A percentile compares a stretch with the other conserved stretches of the same genome.
Evolutionary conservation across 2,329 filamentous ascomycete genomes (phyloP).

Genomic region (Ophiostoma angusticollis): DNA sequence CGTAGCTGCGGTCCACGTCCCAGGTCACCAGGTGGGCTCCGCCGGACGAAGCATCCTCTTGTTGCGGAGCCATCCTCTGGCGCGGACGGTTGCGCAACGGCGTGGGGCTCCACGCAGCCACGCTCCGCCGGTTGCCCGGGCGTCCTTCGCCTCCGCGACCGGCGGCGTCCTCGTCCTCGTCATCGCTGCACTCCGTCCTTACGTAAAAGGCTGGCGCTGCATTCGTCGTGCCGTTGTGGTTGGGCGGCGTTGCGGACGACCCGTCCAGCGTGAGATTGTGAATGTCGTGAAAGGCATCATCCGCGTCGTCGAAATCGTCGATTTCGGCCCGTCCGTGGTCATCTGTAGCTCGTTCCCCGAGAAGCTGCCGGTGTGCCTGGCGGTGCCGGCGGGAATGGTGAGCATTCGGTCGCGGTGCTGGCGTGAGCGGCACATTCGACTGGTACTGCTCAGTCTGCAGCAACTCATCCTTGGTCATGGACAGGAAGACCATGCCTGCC

Average conservation of each 20-base stretch:
- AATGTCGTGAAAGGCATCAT: slow-evolving; percentile 14
- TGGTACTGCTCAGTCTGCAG: slow-evolving; percentile 62
- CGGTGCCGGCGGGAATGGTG: background rate
- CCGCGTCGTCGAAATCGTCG: slow-evolving; percentile 20
- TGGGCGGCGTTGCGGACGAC: slow-evolving; percentile 41
- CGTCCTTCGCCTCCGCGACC: background rate
- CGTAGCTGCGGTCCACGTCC: background rate
- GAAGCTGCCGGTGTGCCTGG: background rate
- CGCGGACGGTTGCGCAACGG: slow-evolving; percentile 5
- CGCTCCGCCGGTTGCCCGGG: background rate
- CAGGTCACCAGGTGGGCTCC: slow-evolving; percentile 3
- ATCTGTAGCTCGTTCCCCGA: background rate
- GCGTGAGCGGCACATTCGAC: no score
- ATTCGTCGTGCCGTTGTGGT: slow-evolving; percentile 34
- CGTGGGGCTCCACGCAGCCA: slow-evolving; percentile 9
- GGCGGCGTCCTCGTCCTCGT: slow-evolving; percentile 32
- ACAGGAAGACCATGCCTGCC: slow-evolving; percentile 83
- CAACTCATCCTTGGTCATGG: slow-evolving; percentile 71
- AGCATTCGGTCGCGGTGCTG: no score
- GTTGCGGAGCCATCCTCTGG: background rate
- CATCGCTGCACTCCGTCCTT: slow-evolving; percentile 48
- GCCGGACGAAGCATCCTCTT: slow-evolving; percentile 1
- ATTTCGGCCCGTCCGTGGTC: background rate
- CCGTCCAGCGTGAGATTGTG: slow-evolving; percentile 32
- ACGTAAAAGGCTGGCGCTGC: slow-evolving; percentile 38